A percentile compares a stretch with the other conserved stretches of the same genome.
Conservation (phyloP, 2,329 filamentous ascomycete species). For the Talaromyces amestolkiae region DNA sequence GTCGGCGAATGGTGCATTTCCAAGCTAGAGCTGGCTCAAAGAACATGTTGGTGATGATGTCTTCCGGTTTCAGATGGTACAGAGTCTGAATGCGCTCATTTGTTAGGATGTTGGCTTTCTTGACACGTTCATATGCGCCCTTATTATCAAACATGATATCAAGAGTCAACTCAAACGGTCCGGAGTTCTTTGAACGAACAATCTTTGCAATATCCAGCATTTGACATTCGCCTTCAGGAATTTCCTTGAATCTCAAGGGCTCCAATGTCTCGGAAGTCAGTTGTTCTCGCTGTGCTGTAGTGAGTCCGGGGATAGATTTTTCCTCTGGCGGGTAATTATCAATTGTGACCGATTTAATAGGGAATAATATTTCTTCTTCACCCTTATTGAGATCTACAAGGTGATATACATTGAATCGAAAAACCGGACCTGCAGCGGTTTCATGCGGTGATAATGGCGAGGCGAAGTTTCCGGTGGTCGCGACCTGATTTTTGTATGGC, state of each 20-base stretch:
- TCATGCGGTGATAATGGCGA: slow-evolving; percentile 42
- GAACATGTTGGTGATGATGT: slow-evolving; percentile 26
- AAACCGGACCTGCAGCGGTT: slow-evolving; percentile 34
- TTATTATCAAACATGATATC: slow-evolving; percentile 14
- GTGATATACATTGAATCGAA: slow-evolving; percentile 12
- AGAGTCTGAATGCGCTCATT: background rate
- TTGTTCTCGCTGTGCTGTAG: background rate
- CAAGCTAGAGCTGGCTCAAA: slow-evolving; percentile 9
- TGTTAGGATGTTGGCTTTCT: background rate
- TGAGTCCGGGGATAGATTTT: background rate
- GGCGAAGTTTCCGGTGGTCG: slow-evolving; percentile 53
- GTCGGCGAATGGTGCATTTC: slow-evolving; percentile 3
- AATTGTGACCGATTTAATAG: background rate
- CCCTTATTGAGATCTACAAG: slow-evolving; percentile 12
- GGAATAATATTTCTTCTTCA: slow-evolving; percentile 13
- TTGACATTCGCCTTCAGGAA: background rate
- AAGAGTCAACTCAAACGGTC: slow-evolving; percentile 5
- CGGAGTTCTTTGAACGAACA: slow-evolving; percentile 8
- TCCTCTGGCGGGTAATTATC: background rate
- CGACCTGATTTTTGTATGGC: slow-evolving; percentile 52
- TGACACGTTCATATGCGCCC: background rate
- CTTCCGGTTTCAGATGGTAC: background rate
- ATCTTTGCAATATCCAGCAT: slow-evolving; percentile 20
- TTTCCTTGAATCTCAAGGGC: background rate
- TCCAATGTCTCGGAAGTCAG: background rate